These are phyloP conservation scores for Amanita fuliginea DNA, from an alignment of 768 basidiomycete species.

Conservation along the genomic window DNA sequence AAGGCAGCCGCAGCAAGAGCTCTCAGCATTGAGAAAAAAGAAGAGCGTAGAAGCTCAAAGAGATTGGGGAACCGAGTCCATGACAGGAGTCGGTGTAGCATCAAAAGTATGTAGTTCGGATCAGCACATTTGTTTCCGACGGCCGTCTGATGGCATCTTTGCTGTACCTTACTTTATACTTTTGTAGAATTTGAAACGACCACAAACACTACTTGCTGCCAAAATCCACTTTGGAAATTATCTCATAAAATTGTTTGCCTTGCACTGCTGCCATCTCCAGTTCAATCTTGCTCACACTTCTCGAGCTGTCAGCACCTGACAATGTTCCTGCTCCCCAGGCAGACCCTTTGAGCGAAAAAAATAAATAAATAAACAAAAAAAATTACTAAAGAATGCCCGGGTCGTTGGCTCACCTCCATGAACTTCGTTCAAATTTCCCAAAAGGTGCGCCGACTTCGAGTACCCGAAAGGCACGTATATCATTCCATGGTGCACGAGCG, in stretches of 20 bases:
- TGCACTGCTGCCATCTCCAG: slow-evolving; percentile 46
- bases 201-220: no score
- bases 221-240: slow-evolving; percentile 31
- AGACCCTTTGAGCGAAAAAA: slow-evolving; percentile 55
- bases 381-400: not conserved
- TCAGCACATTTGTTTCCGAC: no score
- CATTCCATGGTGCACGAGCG: slow-evolving; percentile 54
- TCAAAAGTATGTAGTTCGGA: no score
- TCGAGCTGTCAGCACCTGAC: slow-evolving; percentile 39
- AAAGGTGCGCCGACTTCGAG: slow-evolving; percentile 15
- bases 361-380: no score
- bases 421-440: slow-evolving; percentile 35
- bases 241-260: slow-evolving; percentile 44
- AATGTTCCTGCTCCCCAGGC: slow-evolving; percentile 77
- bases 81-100: not conserved
- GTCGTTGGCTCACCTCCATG: slow-evolving; percentile 41
- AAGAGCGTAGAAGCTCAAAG: not conserved
- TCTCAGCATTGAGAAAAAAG: slow-evolving; percentile 8
- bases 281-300: slow-evolving; percentile 50
- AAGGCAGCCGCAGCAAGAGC: slow-evolving; percentile 5
- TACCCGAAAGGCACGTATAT: slow-evolving; percentile 29
- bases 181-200: no score
- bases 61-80: not conserved
- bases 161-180: no score
- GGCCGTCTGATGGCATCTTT: no score